Percentiles rank a stretch among this genome's conserved stretches.
Conservation (phyloP, 2,329 filamentous ascomycete species). For the Monilinia vaccinii-corymbosi region DNA sequence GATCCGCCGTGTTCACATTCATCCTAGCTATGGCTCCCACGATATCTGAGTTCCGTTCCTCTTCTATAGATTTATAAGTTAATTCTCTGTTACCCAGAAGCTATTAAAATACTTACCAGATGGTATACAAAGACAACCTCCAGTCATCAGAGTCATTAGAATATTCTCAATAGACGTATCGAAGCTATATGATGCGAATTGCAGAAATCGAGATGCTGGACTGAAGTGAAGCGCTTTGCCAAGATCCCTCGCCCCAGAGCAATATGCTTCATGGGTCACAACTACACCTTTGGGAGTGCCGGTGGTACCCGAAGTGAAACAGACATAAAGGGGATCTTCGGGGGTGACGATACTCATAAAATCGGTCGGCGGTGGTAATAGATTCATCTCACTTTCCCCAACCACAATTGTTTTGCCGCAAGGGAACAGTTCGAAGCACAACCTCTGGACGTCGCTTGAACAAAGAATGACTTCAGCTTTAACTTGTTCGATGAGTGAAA, state of each 20-base stretch:
- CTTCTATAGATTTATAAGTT: slow-evolving; percentile 6
- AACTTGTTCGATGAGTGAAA: slow-evolving; percentile 11
- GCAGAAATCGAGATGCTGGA: slow-evolving; percentile 13
- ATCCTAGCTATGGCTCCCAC: slow-evolving; percentile 22
- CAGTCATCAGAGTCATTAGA: slow-evolving; percentile 14
- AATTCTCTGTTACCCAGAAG: not conserved
- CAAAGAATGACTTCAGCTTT: slow-evolving; percentile 11
- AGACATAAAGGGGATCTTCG: slow-evolving; percentile 31
- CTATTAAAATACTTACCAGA: not conserved
- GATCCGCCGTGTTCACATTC: slow-evolving; percentile 17
- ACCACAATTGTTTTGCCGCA: not conserved
- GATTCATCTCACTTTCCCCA: not conserved
- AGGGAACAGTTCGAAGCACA: not conserved
- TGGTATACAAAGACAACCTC: slow-evolving; percentile 20
- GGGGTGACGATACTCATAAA: not conserved
- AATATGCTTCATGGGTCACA: slow-evolving; percentile 2
- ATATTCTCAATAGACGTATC: slow-evolving; percentile 19
- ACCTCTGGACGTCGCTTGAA: not conserved
- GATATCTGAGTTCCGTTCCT: slow-evolving; percentile 26
- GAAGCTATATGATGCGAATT: slow-evolving; percentile 19
- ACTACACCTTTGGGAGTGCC: slow-evolving; percentile 33
- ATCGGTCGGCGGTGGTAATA: not conserved
- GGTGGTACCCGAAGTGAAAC: slow-evolving; percentile 37
- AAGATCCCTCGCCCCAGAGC: slow-evolving; percentile 18
- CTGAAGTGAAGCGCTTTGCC: slow-evolving; percentile 23